A percentile compares a stretch with the other conserved stretches of the same genome.
phyloP scores from a whole-genome alignment of 2,329 filamentous ascomycete species.

The Fusarium camptoceras region DNA sequence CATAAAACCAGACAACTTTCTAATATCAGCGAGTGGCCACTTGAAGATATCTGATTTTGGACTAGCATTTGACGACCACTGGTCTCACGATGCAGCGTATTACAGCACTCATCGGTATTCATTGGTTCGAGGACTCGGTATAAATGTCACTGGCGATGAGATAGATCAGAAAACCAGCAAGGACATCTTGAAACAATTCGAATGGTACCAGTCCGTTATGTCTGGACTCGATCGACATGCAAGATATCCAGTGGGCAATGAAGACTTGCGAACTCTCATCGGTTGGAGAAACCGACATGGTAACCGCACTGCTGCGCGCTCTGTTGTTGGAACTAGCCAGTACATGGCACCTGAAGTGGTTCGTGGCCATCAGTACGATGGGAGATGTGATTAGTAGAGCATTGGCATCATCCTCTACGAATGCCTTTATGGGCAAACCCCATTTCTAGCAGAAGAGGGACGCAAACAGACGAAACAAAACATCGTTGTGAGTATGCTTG shows the following conservation, averaged over 20 bases:
- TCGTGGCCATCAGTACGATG: conserved; percentile 84
- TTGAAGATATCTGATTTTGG: conserved; percentile 97
- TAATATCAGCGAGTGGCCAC: conserved; percentile 88
- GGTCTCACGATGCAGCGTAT: conserved; percentile 90
- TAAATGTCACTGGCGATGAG: conserved; percentile 79
- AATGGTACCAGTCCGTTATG: conserved; percentile 49
- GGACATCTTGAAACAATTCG: conserved; percentile 51
- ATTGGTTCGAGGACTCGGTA: conserved; percentile 79
- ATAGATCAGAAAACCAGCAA: conserved; percentile 71
- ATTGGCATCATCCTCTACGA: conserved; percentile 94
- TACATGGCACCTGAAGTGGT: conserved; percentile 99
- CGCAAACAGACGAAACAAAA: conserved; percentile 86
- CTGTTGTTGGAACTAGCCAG: conserved; percentile 93
- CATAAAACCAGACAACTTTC: conserved; percentile 96
- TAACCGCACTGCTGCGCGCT: conserved; percentile 80
- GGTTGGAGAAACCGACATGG: conserved; percentile 77
- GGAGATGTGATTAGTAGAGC: conserved; percentile 97
- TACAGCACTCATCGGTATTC: conserved; percentile 86
- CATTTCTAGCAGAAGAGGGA: conserved; percentile 83
- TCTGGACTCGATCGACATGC: conserved; percentile 50
- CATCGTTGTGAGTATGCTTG: conserved; percentile 72
- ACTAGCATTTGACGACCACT: conserved; percentile 93
- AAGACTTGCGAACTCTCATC: conserved; percentile 61
- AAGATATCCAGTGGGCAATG: conserved; percentile 46
- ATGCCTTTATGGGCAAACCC: conserved; percentile 91